These are phyloP conservation scores for Rhodotorula sp. DNA, from an alignment of 1,284 basidiomycete species.

Conservation along the genomic window DNA sequence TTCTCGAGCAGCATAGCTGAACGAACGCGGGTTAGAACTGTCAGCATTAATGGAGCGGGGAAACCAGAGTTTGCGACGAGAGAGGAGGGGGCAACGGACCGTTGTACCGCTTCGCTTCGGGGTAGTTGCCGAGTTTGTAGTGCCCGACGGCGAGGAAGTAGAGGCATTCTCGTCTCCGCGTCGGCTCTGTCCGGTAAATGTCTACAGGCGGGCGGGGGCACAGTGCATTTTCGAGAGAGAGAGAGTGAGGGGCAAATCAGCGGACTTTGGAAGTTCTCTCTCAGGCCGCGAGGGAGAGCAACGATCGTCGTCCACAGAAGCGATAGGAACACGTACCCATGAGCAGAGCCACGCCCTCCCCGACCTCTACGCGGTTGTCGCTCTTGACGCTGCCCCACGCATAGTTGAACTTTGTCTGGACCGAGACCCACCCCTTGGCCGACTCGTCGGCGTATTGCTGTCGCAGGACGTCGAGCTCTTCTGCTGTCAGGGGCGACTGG, in stretches of 20 bases:
- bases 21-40: neutral
- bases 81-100: constrained; percentile 56
- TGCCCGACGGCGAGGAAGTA: constrained; percentile 96
- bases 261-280: neutral
- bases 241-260: neutral
- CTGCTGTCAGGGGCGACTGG: constrained; percentile 28
- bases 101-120: constrained; percentile 89
- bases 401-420: constrained; percentile 98
- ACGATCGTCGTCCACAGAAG: too few relatives aligned
- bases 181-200: constrained; percentile 84
- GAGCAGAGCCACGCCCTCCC: constrained; percentile 82
- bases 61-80: too few relatives aligned
- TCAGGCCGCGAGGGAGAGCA: too few relatives aligned
- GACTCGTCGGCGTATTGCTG: constrained; percentile 31
- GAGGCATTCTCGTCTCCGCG: constrained; percentile 86
- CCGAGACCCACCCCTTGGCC: constrained; percentile 74
- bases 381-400: constrained; percentile 90
- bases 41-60: neutral
- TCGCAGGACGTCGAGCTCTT: constrained; percentile 32
- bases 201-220: constrained; percentile 56
- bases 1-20: constrained; percentile 82
- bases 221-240: neutral
- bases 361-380: constrained; percentile 73
- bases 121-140: constrained; percentile 95
- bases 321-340: constrained; percentile 63